These are phyloP conservation scores for Coffea canephora DNA, from an alignment of 257 asterid species.

Conservation along the genomic window DNA sequence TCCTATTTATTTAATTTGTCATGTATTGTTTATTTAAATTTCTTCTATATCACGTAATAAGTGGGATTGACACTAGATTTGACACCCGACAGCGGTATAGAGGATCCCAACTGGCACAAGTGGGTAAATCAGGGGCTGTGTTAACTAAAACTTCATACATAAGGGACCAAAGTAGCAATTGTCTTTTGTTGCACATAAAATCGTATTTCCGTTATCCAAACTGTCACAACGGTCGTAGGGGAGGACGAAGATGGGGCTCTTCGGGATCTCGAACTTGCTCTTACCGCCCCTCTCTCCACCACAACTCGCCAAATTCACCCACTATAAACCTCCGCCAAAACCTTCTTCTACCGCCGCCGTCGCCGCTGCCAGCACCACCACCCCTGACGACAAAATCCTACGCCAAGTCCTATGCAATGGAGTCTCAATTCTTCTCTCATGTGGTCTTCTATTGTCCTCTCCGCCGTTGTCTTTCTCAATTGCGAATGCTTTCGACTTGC, in stretches of 20 bases:
- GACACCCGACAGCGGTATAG: no score
- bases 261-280: slow-evolving; percentile 14
- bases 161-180: no score
- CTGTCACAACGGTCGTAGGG: not conserved
- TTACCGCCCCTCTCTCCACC: slow-evolving; percentile 1
- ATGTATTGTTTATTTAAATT: no score
- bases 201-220: not conserved
- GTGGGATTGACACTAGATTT: no score
- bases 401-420: slow-evolving; percentile 26
- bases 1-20: no score
- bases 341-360: not conserved
- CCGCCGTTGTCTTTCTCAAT: slow-evolving; percentile 31
- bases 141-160: no score
- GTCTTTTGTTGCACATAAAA: no score
- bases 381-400: not conserved
- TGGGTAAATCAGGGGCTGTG: no score
- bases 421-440: slow-evolving; percentile 54
- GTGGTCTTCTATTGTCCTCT: slow-evolving; percentile 53
- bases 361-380: not conserved
- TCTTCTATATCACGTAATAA: no score
- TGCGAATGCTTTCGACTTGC: slow-evolving; percentile 25
- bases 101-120: no score
- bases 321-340: not conserved
- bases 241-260: slow-evolving; percentile 20
- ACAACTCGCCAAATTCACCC: not conserved